Percentiles rank a stretch among this genome's conserved stretches.
These are phyloP conservation scores for Cadophora sp. DNA, from an alignment of 2,329 filamentous ascomycete species.

Conservation along the genomic window DNA sequence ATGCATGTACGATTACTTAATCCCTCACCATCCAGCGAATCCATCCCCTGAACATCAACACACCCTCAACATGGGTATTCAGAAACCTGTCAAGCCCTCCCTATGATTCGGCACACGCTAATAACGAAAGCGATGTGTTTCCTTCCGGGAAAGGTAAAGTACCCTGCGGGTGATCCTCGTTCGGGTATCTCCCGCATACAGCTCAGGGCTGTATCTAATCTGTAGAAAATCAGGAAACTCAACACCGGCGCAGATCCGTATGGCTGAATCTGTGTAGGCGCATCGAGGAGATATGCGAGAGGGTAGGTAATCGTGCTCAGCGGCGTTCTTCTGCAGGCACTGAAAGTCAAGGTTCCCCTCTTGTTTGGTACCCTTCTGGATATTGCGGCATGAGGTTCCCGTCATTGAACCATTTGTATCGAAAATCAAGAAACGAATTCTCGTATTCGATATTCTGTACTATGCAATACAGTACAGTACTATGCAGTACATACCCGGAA, in stretches of 20 bases:
- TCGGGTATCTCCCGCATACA: background rate
- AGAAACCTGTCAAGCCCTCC: background rate
- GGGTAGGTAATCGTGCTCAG: background rate
- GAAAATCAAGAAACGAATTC: background rate
- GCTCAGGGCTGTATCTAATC: background rate
- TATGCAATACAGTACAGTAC: background rate
- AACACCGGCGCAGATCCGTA: background rate
- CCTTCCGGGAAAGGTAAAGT: background rate
- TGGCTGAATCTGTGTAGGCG: background rate
- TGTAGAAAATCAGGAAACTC: slow-evolving; percentile 1
- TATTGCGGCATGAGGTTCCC: slow-evolving; percentile 1
- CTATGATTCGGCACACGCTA: background rate
- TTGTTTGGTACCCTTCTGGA: background rate
- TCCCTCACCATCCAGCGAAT: background rate
- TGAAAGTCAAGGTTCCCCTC: slow-evolving; percentile 16
- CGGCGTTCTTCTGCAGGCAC: background rate
- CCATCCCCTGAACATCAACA: background rate
- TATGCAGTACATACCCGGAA: background rate
- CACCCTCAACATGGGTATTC: slow-evolving; percentile 4
- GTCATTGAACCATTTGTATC: background rate
- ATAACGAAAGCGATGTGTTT: background rate
- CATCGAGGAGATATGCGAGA: background rate
- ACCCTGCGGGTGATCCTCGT: background rate
- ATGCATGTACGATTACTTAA: slow-evolving; percentile 17
- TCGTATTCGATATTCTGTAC: slow-evolving; percentile 7